phyloP scores from a whole-genome alignment of 2,329 filamentous ascomycete genomes.

The Eutypa lata region DNA sequence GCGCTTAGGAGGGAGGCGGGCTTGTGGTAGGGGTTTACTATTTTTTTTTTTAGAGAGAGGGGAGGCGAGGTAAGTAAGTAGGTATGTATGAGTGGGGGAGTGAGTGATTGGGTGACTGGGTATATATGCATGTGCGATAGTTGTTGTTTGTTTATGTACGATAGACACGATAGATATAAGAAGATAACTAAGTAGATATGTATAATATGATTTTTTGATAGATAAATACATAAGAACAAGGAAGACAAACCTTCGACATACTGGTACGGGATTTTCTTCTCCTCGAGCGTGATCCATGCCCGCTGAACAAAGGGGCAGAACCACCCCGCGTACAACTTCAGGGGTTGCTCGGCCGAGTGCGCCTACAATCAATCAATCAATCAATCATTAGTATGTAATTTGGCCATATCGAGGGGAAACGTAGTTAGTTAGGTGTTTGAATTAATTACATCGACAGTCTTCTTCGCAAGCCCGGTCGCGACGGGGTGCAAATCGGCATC shows the following conservation, averaged over 20 bases:
- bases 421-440: too few species aligned
- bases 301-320: slow-evolving; percentile 44
- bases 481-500: slow-evolving; percentile 24
- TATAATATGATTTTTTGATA: too few species aligned
- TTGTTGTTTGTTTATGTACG: too few species aligned
- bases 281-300: slow-evolving; percentile 54
- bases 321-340: slow-evolving; percentile 17
- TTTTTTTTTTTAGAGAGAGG: not conserved
- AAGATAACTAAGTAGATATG: too few species aligned
- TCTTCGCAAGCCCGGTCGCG: slow-evolving; percentile 24
- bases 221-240: too few species aligned
- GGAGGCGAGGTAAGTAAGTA: not conserved
- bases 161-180: too few species aligned
- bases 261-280: slow-evolving; percentile 58
- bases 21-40: slow-evolving; percentile 58
- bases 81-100: too few species aligned
- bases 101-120: too few species aligned
- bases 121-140: too few species aligned
- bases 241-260: slow-evolving; percentile 39
- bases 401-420: too few species aligned
- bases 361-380: slow-evolving; percentile 12
- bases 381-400: not conserved
- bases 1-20: slow-evolving; percentile 48
- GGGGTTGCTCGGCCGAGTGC: slow-evolving; percentile 19
- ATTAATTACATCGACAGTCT: slow-evolving; percentile 19